Evolutionary conservation across 139 green algal genomes (phyloP).

Genomic region (Diplosphaera chodatii): DNA sequence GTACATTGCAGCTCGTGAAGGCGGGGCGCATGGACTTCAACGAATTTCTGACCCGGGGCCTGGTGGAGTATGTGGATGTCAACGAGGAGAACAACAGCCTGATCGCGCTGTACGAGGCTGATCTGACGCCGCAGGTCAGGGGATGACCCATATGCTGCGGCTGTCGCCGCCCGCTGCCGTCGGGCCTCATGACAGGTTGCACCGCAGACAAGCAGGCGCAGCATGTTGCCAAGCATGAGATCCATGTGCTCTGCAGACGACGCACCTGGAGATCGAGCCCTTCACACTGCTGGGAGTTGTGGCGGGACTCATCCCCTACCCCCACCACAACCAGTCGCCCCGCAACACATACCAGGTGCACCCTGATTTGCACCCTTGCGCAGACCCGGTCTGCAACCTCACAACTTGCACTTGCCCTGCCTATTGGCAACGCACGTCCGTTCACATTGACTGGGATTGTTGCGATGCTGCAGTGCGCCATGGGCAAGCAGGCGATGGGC

Average conservation of each 20-base stretch:
- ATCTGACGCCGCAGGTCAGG: slow-evolving; percentile 11
- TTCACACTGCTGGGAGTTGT: slow-evolving; percentile 98
- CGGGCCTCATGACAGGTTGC: no score
- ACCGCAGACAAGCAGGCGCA: no score
- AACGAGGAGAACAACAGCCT: slow-evolving; percentile 91
- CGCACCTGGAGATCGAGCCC: slow-evolving; percentile 98
- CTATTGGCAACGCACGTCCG: no score
- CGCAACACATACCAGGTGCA: slow-evolving; percentile 94
- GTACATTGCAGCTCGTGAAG: slow-evolving; percentile 14
- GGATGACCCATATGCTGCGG: no score
- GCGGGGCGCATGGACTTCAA: slow-evolving; percentile 65
- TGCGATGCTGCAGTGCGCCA: slow-evolving; percentile 86
- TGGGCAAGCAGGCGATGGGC: slow-evolving; percentile 99
- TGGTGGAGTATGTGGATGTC: slow-evolving; percentile 97
- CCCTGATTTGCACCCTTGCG: no score
- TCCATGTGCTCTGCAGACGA: slow-evolving; percentile 47
- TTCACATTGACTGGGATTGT: slow-evolving; percentile 4
- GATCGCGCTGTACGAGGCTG: slow-evolving; percentile 84
- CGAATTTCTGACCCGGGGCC: slow-evolving; percentile 71
- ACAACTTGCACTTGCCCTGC: no score
- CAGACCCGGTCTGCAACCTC: no score
- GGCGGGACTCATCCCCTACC: slow-evolving; percentile 95
- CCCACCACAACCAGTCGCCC: slow-evolving; percentile 99
- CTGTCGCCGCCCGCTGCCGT: no score
- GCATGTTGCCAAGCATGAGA: no score